A percentile compares a stretch with the other conserved stretches of the same genome.
These are phyloP conservation scores for Pichia rugopelliculosa DNA, from an alignment of 805 yeast species.

Conservation along the genomic window DNA sequence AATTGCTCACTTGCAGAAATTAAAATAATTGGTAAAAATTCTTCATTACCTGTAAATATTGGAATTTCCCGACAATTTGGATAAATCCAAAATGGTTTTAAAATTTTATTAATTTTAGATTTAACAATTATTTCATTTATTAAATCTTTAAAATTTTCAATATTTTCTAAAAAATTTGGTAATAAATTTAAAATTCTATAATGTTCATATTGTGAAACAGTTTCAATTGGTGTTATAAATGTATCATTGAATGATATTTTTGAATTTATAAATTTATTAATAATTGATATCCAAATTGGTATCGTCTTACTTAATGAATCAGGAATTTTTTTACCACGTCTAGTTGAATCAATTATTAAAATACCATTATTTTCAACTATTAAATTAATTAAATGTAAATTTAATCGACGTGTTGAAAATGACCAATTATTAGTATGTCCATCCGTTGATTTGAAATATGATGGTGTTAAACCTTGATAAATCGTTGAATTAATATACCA, in stretches of 20 bases:
- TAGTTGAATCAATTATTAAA: conserved; percentile 72
- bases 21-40: conserved; percentile 35
- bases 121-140: conserved; percentile 19
- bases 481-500: conserved; percentile 63
- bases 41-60: conserved; percentile 10
- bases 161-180: conserved; percentile 22
- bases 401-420: conserved; percentile 65
- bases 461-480: conserved; percentile 31
- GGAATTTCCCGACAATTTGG: conserved; percentile 36
- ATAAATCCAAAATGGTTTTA: conserved; percentile 64
- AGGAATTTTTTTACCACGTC: conserved; percentile 79
- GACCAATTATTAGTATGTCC: conserved; percentile 83
- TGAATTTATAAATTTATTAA: conserved; percentile 48
- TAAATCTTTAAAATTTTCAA: conserved; percentile 7
- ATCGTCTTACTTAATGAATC: conserved; percentile 82
- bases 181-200: conserved; percentile 41
- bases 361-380: conserved; percentile 39
- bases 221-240: conserved; percentile 36
- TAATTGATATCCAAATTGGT: conserved; percentile 86
- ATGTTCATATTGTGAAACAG: conserved; percentile 53
- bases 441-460: conserved; percentile 86
- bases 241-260: conserved; percentile 7
- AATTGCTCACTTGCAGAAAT: conserved; percentile 58
- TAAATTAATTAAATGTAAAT: conserved; percentile 57
- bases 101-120: conserved; percentile 33